Evolutionary conservation across 176 grass and related monocot genomes (phyloP).

Genomic region (Cenchrus purpureus): DNA sequence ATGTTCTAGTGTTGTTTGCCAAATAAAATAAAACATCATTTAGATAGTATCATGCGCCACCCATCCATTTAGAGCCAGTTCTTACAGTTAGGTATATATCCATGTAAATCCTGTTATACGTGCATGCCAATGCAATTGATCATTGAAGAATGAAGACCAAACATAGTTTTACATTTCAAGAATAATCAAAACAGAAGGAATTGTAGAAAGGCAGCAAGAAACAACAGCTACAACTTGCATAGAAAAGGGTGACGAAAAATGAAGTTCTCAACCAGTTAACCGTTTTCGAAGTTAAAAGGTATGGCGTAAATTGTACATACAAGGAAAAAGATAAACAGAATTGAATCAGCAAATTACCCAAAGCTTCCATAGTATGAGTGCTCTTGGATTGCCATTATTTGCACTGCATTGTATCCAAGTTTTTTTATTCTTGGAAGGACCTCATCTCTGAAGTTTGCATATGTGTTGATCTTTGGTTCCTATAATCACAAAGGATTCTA

Average conservation of each 20-base stretch:
- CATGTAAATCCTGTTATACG: conserved; percentile 2
- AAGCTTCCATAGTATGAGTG: conserved; percentile 98
- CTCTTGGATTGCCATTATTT: conserved; percentile 99
- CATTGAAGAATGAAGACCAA: conserved; percentile 18
- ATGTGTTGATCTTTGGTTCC: conserved; percentile 95
- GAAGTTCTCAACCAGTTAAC: conserved; percentile 1
- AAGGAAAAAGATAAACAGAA: conserved; percentile 6
- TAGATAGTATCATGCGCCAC: conserved; percentile 6
- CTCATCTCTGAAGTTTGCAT: conserved; percentile 92
- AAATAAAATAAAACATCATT: neutral
- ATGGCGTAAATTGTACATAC: neutral
- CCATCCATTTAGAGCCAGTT: neutral
- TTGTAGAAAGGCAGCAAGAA: conserved; percentile 19
- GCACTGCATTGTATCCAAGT: conserved; percentile 98
- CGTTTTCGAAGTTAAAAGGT: conserved; percentile 4
- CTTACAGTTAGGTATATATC: conserved; percentile 5
- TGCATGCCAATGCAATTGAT: neutral
- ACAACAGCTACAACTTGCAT: neutral
- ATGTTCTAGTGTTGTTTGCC: neutral
- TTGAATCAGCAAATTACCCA: conserved; percentile 61
- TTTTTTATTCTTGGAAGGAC: conserved; percentile 95
- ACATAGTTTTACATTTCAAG: conserved; percentile 13
- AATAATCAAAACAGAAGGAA: neutral
- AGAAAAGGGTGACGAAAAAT: conserved; percentile 3
- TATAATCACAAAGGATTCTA: conserved; percentile 33